phyloP scores from a whole-genome alignment of 208 protist genomes.

The Trypanosomatidae sp. region DNA sequence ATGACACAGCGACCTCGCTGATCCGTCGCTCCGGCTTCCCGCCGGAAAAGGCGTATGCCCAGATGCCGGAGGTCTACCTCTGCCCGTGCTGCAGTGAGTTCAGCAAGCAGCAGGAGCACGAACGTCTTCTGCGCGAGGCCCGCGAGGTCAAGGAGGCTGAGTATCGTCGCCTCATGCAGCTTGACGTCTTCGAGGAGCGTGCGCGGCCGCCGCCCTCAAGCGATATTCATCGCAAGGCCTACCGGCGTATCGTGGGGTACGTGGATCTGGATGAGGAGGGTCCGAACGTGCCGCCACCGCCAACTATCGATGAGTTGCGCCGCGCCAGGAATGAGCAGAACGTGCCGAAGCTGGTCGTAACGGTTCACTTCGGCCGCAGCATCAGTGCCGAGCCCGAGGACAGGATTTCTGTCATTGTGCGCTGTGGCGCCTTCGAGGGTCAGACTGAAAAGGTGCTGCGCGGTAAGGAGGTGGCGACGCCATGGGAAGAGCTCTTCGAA shows the following conservation, averaged over 20 bases:
- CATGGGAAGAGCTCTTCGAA: conserved; percentile 90
- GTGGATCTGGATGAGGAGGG: conserved; percentile 34
- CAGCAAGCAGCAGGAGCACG: conserved; percentile 51
- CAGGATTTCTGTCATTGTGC: conserved; percentile 79
- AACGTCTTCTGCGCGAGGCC: conserved; percentile 53
- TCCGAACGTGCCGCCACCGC: conserved; percentile 59
- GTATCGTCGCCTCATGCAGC: conserved; percentile 66
- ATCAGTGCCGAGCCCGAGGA: conserved; percentile 57
- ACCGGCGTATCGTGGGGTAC: conserved; percentile 45
- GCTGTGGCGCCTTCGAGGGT: conserved; percentile 88
- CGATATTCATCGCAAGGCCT: conserved; percentile 37
- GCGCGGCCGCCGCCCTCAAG: conserved; percentile 54
- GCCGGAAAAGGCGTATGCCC: conserved; percentile 70
- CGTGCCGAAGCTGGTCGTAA: conserved; percentile 78
- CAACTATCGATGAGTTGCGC: conserved; percentile 72
- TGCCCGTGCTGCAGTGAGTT: conserved; percentile 88
- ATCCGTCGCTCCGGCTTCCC: conserved; percentile 85
- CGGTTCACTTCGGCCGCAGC: conserved; percentile 83
- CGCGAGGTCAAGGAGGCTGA: conserved; percentile 73
- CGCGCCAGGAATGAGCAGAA: conserved; percentile 41
- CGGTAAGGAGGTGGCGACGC: conserved; percentile 56
- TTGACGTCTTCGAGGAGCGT: conserved; percentile 91
- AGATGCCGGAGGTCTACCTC: conserved; percentile 82
- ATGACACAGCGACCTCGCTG: conserved; percentile 86
- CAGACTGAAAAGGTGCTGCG: conserved; percentile 82